A percentile compares a stretch with the other conserved stretches of the same genome.
Evolutionary conservation across 805 yeast species (phyloP).

Genomic region (Candida koratica): DNA sequence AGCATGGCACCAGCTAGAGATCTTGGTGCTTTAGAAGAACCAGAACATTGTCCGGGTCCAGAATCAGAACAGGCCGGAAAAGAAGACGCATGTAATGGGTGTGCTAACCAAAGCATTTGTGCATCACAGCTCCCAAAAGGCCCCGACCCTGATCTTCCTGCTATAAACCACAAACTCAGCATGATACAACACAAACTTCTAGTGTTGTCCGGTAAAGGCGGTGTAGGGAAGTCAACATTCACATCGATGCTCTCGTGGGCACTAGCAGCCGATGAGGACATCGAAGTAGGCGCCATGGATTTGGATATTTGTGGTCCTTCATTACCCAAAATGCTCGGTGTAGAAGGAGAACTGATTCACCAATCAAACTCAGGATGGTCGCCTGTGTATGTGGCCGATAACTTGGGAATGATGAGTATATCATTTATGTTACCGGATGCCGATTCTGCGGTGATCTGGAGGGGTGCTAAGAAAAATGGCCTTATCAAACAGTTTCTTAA

Average conservation of each 20-base stretch:
- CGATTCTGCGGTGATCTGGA: slow-evolving; percentile 94
- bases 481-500: slow-evolving; percentile 88
- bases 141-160: slow-evolving; percentile 89
- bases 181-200: slow-evolving; percentile 72
- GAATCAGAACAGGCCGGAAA: slow-evolving; percentile 92
- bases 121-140: slow-evolving; percentile 80
- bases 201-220: slow-evolving; percentile 83
- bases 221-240: slow-evolving; percentile 97
- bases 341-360: slow-evolving; percentile 80
- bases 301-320: slow-evolving; percentile 98
- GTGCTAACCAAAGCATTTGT: slow-evolving; percentile 91
- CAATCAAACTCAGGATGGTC: slow-evolving; percentile 93
- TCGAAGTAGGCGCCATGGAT: slow-evolving; percentile 96
- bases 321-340: slow-evolving; percentile 90
- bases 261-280: slow-evolving; percentile 67
- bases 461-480: slow-evolving; percentile 94
- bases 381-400: slow-evolving; percentile 93
- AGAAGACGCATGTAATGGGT: slow-evolving; percentile 90
- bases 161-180: slow-evolving; percentile 63
- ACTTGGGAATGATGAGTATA: slow-evolving; percentile 91
- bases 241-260: slow-evolving; percentile 98
- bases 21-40: slow-evolving; percentile 26
- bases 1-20: slow-evolving; percentile 7
- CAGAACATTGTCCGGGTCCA: slow-evolving; percentile 99
- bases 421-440: slow-evolving; percentile 91